Base-by-base conservation (phyloP, 139 green algal genomes). In the Diplosphaera chodatii region DNA sequence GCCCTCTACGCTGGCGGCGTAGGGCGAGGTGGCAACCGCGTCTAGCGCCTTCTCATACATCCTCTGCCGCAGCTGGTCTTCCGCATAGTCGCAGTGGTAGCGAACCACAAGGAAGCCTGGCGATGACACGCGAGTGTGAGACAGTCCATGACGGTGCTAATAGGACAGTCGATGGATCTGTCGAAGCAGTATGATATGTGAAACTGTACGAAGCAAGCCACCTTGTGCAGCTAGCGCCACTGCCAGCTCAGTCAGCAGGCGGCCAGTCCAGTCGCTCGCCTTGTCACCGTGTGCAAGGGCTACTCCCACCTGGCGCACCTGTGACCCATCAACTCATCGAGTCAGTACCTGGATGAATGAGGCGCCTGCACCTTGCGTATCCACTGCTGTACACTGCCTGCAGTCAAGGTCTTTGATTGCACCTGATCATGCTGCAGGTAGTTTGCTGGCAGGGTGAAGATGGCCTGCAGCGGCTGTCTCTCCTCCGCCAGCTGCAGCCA, bases 11-110 rank as follows among this genome's bases (percentile, higher is more conserved):
- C 32, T 62, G 15, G 77, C 69, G 1, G 80, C 85, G 56, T 84
- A 90, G 25, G 87, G 87, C 16, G 79, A 86, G 10, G 86, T 85
- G 3, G 83, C 80, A 33, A 59, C 77, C 0, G 79, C 79, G 32
- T 92, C 87, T 28, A 89, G 70, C 1, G 76, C 69, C 67, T 88
- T 87, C 67, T 92, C 87, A 63, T 84, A 87, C 63, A 90, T 81
- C 21, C 80, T 75, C 75, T 90, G 84, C 67, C 87, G 75, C 23
- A 80, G 76, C 30, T 84, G 68, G 74, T 92, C 87, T 68, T 88
- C 87, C 23, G 48, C 8, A 3, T 77, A 68, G 4, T 76, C 65
- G 64, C 87, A 88, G 70, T 78, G 73, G 70, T 86, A 90, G 22
- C 87, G 78, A 70, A 89, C 75, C 18, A 91, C 86, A 0, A 91